Percentiles rank a stretch among this genome's conserved stretches.
phyloP scores from a whole-genome alignment of 176 grass and related monocot species.

The Bromus sterilis region DNA sequence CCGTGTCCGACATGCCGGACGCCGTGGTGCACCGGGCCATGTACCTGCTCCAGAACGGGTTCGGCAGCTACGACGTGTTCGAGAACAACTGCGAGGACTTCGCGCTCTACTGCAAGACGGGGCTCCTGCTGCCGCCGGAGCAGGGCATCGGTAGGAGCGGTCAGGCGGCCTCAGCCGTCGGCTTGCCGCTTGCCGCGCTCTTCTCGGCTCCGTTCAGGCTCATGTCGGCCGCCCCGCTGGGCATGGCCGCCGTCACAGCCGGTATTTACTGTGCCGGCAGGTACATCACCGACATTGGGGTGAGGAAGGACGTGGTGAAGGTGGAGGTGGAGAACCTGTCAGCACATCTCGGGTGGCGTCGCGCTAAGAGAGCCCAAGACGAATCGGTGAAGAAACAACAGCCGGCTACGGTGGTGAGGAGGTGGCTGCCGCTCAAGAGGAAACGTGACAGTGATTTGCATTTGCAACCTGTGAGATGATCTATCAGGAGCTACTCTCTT shows the following conservation, averaged over 20 bases:
- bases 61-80: slow-evolving; percentile 64
- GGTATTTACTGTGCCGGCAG: slow-evolving; percentile 57
- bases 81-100: slow-evolving; percentile 94
- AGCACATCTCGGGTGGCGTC: slow-evolving; percentile 27
- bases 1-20: slow-evolving; percentile 27
- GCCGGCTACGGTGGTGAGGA: background rate
- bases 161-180: slow-evolving; percentile 44
- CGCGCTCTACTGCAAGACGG: slow-evolving; percentile 80
- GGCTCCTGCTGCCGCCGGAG: slow-evolving; percentile 26
- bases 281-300: slow-evolving; percentile 58
- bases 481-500: background rate
- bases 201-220: slow-evolving; percentile 55
- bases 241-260: slow-evolving; percentile 45
- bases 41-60: slow-evolving; percentile 60
- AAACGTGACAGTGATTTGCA: slow-evolving; percentile 24
- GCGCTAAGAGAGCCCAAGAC: slow-evolving; percentile 5
- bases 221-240: slow-evolving; percentile 40
- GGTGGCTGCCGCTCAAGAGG: slow-evolving; percentile 31
- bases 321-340: slow-evolving; percentile 52
- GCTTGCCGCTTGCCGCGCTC: slow-evolving; percentile 34
- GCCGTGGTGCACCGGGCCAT: slow-evolving; percentile 43
- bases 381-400: background rate
- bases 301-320: slow-evolving; percentile 61
- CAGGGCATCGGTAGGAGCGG: slow-evolving; percentile 47
- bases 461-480: background rate